These are phyloP conservation scores for Hericium rajendrae DNA, from an alignment of 768 basidiomycete genomes.

Conservation along the genomic window DNA sequence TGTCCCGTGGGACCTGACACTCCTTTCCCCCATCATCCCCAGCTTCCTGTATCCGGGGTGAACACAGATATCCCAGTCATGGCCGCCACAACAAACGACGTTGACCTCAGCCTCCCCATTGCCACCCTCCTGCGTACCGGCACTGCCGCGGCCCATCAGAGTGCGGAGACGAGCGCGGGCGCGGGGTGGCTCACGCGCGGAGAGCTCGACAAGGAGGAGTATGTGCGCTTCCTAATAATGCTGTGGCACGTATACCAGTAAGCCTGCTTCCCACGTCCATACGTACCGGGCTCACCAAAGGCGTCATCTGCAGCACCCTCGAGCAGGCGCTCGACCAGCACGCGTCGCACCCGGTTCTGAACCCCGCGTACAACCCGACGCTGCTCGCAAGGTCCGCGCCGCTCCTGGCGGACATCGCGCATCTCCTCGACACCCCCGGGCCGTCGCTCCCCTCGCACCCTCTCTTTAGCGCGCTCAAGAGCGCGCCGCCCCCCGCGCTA, in stretches of 20 bases:
- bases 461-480: slow-evolving; percentile 35
- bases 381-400: slow-evolving; percentile 52
- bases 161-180: slow-evolving; percentile 46
- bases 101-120: slow-evolving; percentile 23
- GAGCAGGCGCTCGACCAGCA: slow-evolving; percentile 51
- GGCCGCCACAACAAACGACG: background rate
- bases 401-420: slow-evolving; percentile 58
- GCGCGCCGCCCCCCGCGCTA: slow-evolving; percentile 39
- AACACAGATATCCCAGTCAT: background rate
- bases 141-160: slow-evolving; percentile 43
- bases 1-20: background rate
- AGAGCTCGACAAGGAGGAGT: slow-evolving; percentile 51
- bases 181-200: slow-evolving; percentile 51
- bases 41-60: no score
- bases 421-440: slow-evolving; percentile 43
- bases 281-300: background rate
- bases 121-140: slow-evolving; percentile 30
- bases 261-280: slow-evolving; percentile 19
- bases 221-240: slow-evolving; percentile 63
- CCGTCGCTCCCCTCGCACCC: slow-evolving; percentile 51
- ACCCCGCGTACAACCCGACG: slow-evolving; percentile 62
- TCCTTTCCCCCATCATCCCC: background rate
- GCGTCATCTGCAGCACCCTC: slow-evolving; percentile 33
- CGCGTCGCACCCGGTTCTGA: slow-evolving; percentile 49
- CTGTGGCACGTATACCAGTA: slow-evolving; percentile 76